Percentiles rank a stretch among this genome's conserved stretches.
These are phyloP conservation scores for Filobasidium floriforme DNA, from an alignment of 768 basidiomycete genomes.

Conservation along the genomic window DNA sequence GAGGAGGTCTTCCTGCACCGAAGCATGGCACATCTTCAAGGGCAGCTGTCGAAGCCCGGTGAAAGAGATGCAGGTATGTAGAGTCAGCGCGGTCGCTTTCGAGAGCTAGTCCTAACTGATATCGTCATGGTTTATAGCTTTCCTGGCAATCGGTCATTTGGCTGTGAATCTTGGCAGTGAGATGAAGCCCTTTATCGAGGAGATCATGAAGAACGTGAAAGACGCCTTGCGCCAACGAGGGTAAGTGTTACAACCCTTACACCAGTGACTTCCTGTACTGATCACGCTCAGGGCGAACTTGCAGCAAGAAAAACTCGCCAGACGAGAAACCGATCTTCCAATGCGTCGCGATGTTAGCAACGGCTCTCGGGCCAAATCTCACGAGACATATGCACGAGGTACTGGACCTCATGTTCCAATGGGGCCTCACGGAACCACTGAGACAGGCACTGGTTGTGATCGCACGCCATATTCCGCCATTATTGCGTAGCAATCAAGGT, in stretches of 20 bases:
- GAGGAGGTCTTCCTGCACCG: conserved; percentile 84
- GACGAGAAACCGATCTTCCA: conserved; percentile 94
- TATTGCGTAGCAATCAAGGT: conserved; percentile 90
- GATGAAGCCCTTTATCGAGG: conserved; percentile 91
- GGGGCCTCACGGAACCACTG: conserved; percentile 82
- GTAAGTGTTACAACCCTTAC: conserved; percentile 49
- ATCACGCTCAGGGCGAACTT: neutral
- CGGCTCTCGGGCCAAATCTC: conserved; percentile 88
- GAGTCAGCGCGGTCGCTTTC: neutral
- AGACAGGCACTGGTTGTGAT: conserved; percentile 76
- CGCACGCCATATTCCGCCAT: conserved; percentile 75
- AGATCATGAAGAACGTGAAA: conserved; percentile 81
- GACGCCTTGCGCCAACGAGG: conserved; percentile 78
- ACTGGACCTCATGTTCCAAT: conserved; percentile 90
- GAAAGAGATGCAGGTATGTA: conserved; percentile 76
- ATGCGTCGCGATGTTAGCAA: conserved; percentile 92
- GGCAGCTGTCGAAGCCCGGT: conserved; percentile 75
- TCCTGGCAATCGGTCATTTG: conserved; percentile 92
- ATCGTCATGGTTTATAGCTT: conserved; percentile 53
- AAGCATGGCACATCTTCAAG: conserved; percentile 83
- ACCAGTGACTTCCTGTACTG: neutral
- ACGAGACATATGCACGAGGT: conserved; percentile 94
- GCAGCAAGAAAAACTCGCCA: conserved; percentile 71
- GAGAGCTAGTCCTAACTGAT: neutral
- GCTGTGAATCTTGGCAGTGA: conserved; percentile 84